These are phyloP conservation scores for Moricandia moricandioides DNA, from an alignment of 345 rosid species.

Conservation along the genomic window DNA sequence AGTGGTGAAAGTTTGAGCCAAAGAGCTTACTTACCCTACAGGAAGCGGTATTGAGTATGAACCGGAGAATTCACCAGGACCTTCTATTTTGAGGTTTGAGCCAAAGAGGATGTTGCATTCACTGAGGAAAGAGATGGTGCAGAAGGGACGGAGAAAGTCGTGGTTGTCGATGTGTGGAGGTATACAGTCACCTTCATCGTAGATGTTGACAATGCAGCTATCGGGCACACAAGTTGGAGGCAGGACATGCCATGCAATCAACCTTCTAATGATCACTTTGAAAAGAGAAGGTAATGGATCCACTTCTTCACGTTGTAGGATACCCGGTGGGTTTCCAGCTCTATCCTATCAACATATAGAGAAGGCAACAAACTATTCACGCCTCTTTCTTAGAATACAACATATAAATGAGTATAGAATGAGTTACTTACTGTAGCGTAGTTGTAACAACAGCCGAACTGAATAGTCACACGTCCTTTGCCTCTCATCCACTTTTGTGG, in stretches of 20 bases:
- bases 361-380: background rate
- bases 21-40: slow-evolving; percentile 44
- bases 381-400: background rate
- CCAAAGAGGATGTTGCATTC: slow-evolving; percentile 29
- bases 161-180: slow-evolving; percentile 73
- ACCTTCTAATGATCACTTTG: slow-evolving; percentile 58
- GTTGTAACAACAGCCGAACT: slow-evolving; percentile 64
- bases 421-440: slow-evolving; percentile 43
- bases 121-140: slow-evolving; percentile 62
- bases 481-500: slow-evolving; percentile 74
- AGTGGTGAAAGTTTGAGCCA: too few relatives aligned
- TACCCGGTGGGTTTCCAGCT: slow-evolving; percentile 60
- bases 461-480: slow-evolving; percentile 66
- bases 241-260: slow-evolving; percentile 56
- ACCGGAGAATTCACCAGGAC: slow-evolving; percentile 62
- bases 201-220: slow-evolving; percentile 70
- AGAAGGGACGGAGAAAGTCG: slow-evolving; percentile 65
- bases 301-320: background rate
- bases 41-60: slow-evolving; percentile 57
- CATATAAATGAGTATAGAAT: background rate
- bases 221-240: slow-evolving; percentile 62
- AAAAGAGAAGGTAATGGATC: slow-evolving; percentile 57
- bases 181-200: slow-evolving; percentile 69
- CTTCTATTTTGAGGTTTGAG: slow-evolving; percentile 44
- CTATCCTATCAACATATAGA: slow-evolving; percentile 41